These are phyloP conservation scores for Hylodesmum podocarpum DNA, from an alignment of 306 rosid species.

Conservation along the genomic window DNA sequence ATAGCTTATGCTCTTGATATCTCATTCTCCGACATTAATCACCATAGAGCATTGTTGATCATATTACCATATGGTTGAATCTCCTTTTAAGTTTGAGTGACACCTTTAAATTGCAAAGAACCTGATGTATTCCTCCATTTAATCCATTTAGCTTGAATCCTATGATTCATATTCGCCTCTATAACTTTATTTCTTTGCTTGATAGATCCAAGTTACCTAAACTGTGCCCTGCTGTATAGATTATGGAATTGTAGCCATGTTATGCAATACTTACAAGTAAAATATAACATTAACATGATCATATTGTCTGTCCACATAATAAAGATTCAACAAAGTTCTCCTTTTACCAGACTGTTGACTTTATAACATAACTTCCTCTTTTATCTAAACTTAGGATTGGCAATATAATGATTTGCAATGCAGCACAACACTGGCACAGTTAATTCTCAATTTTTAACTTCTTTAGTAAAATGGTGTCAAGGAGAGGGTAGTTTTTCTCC, in stretches of 20 bases:
- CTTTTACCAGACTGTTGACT: neutral
- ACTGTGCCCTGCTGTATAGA: neutral
- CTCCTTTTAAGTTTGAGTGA: neutral
- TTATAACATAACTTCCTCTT: neutral
- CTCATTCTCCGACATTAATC: neutral
- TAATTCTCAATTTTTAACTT: neutral
- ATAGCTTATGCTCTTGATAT: neutral
- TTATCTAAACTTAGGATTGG: neutral
- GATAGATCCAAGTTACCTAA: neutral
- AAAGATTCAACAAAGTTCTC: neutral
- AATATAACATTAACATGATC: neutral
- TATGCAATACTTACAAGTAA: neutral
- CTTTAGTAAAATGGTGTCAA: neutral
- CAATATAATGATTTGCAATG: neutral
- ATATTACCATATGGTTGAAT: neutral
- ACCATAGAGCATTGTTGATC: neutral
- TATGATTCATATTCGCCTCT: neutral
- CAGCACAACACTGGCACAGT: neutral
- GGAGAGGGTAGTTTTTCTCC: neutral
- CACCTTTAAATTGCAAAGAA: neutral
- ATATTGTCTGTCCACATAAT: neutral
- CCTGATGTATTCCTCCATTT: neutral
- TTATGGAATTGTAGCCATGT: neutral
- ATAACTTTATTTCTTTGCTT: neutral
- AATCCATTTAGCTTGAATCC: neutral